Evolutionary conservation across 177 flowering plant species (phyloP), one percentile per base, ranked within the genome.

Genomic region (Vitis hybrid): DNA sequence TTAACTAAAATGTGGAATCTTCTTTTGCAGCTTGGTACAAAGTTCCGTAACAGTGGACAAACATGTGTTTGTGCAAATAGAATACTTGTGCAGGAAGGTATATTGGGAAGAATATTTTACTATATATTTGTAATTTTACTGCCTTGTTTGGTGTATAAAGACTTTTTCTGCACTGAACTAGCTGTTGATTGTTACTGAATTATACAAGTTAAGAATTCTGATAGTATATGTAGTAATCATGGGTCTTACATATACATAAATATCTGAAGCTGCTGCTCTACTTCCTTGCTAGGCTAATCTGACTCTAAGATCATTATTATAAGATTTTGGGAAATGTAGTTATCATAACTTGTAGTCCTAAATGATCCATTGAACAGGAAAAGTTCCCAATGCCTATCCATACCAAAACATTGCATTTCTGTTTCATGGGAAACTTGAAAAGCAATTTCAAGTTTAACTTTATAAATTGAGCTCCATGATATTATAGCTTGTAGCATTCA

Each of bases 31-130:
- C 83, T 96, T 72, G 97, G 89, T 72, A 86, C 97, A 5, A 93
- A 96, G 81, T 96, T 96, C 70, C 92, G 97, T 29, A 96, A 96
- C 66, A 93, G 88, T 81, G 99, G 98, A 74, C 99, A 96, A 75
- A 96, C 99, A 62, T 96, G 99, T 83, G 98, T 92, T 2, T 90
- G 97, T 75, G 94, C 94, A 75, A 96, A 96, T 70, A 87, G 98
- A 84, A 70, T 96, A 65, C 67, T 96, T 66, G 99, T 96, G 71
- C 99, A 96, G 83, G 98, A 96, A 85, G 99, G 99, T 93, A 90
- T 26, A 15, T 13, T 60, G 57, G 22, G 31, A 26, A 18, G 12
- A 39, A 31, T 62, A 15, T 57, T 52, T 22, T 21, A 14, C 69
- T 61, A 19, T 16, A 13, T 50, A 10, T 52, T 72, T 16, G 48